Base-by-base conservation (phyloP, 2,329 filamentous ascomycete species). In the Aspergillus persii region DNA sequence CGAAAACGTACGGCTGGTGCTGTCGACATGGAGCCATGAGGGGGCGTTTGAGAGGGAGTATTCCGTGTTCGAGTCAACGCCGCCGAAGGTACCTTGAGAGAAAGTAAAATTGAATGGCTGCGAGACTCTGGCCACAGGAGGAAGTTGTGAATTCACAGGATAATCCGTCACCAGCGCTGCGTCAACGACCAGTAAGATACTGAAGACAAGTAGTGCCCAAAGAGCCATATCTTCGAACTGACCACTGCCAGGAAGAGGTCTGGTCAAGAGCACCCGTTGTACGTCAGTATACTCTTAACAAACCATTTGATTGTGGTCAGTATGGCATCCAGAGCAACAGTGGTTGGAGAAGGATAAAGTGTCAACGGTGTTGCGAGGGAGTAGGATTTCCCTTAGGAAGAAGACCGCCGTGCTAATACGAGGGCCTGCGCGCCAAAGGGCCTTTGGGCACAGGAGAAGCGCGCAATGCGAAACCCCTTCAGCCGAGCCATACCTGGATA, bases 61-160 rank as follows among this genome's bases (percentile, higher is more conserved):
- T 5, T 83, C 83, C 53, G 92, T 82, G 47, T 79, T 69, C 9
- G 72, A 69, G 36, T 77, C 76, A 47, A 77, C 74, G 15, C 89
- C 89, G 12, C 81, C 80, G 75, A 96, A 96, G 0, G 92, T 96
- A 44, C 87, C 86, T 29, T 66, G 66, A 11, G 77, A 73, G 54
- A 80, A 79, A 48, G 66, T 63, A 62, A 80, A 80, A 50, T 66
- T 62, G 61, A 76, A 81, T 2, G 82, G 80, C 66, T 88, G 71
- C 46, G 83, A 84, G 60, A 90, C 80, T 64, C 89, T 84, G 23
- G 91, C 92, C 55, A 93, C 88, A 3, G 89, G 88, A 33, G 92
- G 92, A 1, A 96, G 83, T 74, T 96, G 92, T 2, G 90, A 87
- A 75, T 95, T 96, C 74, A 96, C 82, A 0, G 92, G 92, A 66